These are phyloP conservation scores for Chrysosporium queenslandicum DNA, from an alignment of 2,329 filamentous ascomycete species.

Conservation along the genomic window DNA sequence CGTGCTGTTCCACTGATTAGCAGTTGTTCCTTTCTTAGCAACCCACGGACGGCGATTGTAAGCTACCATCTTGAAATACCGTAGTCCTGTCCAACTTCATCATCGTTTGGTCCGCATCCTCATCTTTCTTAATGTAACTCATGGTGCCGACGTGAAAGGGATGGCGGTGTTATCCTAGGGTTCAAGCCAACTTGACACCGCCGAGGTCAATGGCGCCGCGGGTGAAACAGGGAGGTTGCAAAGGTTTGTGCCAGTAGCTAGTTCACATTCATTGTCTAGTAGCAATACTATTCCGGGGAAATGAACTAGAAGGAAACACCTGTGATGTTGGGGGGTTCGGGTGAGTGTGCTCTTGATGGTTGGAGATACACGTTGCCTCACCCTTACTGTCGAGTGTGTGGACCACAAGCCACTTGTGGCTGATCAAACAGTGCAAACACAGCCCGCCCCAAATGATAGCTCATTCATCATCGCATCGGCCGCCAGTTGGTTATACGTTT, in stretches of 20 bases:
- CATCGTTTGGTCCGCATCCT: conserved; percentile 86
- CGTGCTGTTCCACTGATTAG: conserved; percentile 54
- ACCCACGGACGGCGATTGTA: conserved; percentile 17
- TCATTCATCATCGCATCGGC: not conserved
- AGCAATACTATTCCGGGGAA: not conserved
- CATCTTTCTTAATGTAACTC: conserved; percentile 99
- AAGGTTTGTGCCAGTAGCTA: conserved; percentile 20
- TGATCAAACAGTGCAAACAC: conserved; percentile 21
- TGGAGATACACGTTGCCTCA: conserved; percentile 18
- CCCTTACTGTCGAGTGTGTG: conserved; percentile 12
- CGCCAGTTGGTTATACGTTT: conserved; percentile 9
- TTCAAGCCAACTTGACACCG: conserved; percentile 5
- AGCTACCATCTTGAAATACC: conserved; percentile 91
- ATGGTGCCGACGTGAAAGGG: conserved; percentile 41
- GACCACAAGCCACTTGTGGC: conserved; percentile 17
- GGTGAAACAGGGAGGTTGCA: conserved; percentile 8
- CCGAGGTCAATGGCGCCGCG: conserved; percentile 8
- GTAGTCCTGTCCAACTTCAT: conserved; percentile 96
- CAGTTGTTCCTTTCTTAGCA: conserved; percentile 10
- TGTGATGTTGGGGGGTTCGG: not conserved
- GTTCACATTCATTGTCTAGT: conserved; percentile 13
- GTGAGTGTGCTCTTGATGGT: not conserved
- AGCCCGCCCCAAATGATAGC: not conserved
- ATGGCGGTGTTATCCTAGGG: not conserved
- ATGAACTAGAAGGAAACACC: not conserved